Evolutionary conservation across 371 early-diverging fungal species (phyloP), one percentile per base, ranked within the genome.

Genomic region (Actinomortierella wolfii): DNA sequence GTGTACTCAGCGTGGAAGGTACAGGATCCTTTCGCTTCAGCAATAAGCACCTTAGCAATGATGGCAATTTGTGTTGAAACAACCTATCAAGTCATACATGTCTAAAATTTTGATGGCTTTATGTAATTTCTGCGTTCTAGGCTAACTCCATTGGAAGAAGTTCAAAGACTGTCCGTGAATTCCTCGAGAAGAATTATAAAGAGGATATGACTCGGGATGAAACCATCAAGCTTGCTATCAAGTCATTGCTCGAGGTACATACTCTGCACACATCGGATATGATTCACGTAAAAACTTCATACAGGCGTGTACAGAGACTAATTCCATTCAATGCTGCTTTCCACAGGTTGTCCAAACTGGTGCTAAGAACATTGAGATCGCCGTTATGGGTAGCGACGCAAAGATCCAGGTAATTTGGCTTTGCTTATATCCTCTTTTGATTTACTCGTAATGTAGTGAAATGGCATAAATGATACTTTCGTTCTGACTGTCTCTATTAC

Each of bases 1-100:
- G 99, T 98, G 68, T 99, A 95, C 79, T 92, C 97, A 54, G 96
- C 96, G 66, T 99, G 99, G 97, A 95, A 94, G 85, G 89, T 85
- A 73, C 78, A 74, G 34, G 34, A 34, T 34, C n/a, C n/a, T n/a
- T n/a, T 34, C 34, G 34, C 34, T 34, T 34, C 11, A 11, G 34
- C 34, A 18, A 68, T 73, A 48, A 64, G 82, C 5, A 23, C 3
- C 24, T n/a, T 76, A 78, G 13, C 62, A 18, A 40, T 60, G 34
- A 78, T 71, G 40, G 15, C 24, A 61, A 46, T 18, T 46, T 26
- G 23, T 52, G n/a, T 11, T 8, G 1, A 20, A 29, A 24, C 13
- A 15, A n/a, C n/a, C n/a, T n/a, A n/a, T n/a, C n/a, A n/a, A n/a
- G n/a, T n/a, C n/a, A n/a, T n/a, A n/a, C n/a, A n/a, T n/a, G n/a